These are phyloP conservation scores for Paramarasmius palmivorus DNA, from an alignment of 1,284 basidiomycete genomes.

Conservation along the genomic window DNA sequence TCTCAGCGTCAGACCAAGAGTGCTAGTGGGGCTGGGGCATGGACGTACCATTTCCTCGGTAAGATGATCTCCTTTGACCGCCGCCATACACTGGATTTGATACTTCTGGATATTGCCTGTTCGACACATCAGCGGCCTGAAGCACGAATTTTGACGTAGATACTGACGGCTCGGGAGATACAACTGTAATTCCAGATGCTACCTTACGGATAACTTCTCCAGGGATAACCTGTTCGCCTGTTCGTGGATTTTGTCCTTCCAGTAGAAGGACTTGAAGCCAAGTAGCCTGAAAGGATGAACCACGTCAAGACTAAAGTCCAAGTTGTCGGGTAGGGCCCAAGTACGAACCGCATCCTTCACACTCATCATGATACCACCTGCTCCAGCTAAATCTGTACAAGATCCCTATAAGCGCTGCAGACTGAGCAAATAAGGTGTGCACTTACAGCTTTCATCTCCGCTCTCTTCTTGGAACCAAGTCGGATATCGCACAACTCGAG, in stretches of 20 bases:
- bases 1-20: no score
- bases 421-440: not conserved
- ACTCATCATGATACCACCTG: conserved; percentile 19
- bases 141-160: no score
- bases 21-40: no score
- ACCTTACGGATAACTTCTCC: conserved; percentile 10
- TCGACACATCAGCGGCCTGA: no score
- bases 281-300: conserved; percentile 10
- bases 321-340: not conserved
- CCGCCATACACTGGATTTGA: no score
- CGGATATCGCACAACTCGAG: conserved; percentile 5
- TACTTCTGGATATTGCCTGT: no score
- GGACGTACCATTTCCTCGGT: no score
- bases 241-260: conserved; percentile 17
- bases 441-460: conserved; percentile 17
- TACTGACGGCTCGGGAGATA: no score
- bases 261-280: conserved; percentile 22
- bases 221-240: conserved; percentile 19
- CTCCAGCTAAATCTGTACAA: conserved; percentile 12
- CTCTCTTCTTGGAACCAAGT: conserved; percentile 5
- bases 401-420: not conserved
- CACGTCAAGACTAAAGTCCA: not conserved
- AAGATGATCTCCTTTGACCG: no score
- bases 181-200: no score
- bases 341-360: conserved; percentile 13